Conservation (phyloP, 768 basidiomycete species). For the Nevesoporus exiguus region DNA sequence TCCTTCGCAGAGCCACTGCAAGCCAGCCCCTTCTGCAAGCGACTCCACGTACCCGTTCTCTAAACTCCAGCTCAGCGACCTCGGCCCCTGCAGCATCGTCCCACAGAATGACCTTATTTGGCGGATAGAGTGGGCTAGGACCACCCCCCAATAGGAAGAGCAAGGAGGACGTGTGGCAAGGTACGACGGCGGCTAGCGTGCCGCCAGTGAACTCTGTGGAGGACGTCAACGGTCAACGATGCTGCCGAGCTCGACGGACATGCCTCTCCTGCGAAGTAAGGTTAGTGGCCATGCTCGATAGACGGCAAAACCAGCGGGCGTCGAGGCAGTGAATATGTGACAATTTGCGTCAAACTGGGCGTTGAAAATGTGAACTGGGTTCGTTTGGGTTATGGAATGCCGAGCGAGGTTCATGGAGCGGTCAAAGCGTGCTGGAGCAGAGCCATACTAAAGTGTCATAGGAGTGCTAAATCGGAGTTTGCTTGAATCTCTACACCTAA, state of each 20-base stretch:
- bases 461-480: constrained; percentile 11
- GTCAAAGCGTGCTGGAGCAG: constrained; percentile 7
- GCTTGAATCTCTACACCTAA: no score
- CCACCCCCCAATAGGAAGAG: constrained; percentile 87
- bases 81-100: constrained; percentile 74
- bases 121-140: constrained; percentile 82
- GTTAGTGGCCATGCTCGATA: constrained; percentile 74
- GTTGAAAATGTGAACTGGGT: constrained; percentile 72
- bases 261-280: constrained; percentile 81
- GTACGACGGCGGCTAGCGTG: constrained; percentile 72
- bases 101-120: constrained; percentile 91
- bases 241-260: constrained; percentile 7
- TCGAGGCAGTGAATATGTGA: constrained; percentile 75
- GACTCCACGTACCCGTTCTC: constrained; percentile 76
- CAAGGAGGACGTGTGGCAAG: constrained; percentile 77
- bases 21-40: constrained; percentile 83
- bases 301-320: constrained; percentile 78
- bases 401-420: constrained; percentile 80
- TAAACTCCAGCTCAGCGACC: constrained; percentile 86
- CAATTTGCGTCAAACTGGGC: constrained; percentile 78
- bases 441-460: constrained; percentile 20
- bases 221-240: constrained; percentile 16
- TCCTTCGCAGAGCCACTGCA: constrained; percentile 71
- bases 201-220: constrained; percentile 70
- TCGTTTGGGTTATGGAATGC: constrained; percentile 75